Evolutionary conservation across 2,329 filamentous ascomycete species (phyloP), one percentile per base, ranked within the genome.

Genomic region (Thelonectria blattea): DNA sequence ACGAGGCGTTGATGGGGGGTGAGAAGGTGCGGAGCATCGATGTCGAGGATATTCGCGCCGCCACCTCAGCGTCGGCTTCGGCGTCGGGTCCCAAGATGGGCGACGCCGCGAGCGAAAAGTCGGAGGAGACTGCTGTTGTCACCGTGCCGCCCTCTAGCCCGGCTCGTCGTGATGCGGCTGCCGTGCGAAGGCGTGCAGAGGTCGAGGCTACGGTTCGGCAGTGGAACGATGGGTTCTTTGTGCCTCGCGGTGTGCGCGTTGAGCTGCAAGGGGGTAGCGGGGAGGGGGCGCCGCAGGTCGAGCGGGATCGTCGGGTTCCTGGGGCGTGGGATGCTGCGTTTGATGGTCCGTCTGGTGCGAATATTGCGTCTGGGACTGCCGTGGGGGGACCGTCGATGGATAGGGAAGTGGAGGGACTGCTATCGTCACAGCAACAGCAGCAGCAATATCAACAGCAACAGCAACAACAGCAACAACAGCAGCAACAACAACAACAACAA

Each of bases 201-300:
- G 65, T 78, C 6, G 76, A 81, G 17, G 72, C 73, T 1, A 81
- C 80, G 0, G 74, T 84, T 1, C 69, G 75, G 47, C 81, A 86
- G 65, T 88, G 85, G 85, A 87, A 88, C 64, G 76, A 79, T 3
- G 79, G 80, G 4, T 87, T 87, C 71, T 88, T 87, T 59, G 72
- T 66, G 1, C 83, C 81, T 2, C 75, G 85, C 11, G 80, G 80
- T 14, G 72, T 87, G 10, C 72, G 66, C 2, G 76, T 87, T 42
- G 72, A 68, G 1, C 66, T 81, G 4, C 61, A 71, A 18, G 22
- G 6, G 22, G 22, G 22, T 24, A 6, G 6, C 3, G 22, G 22
- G 3, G 22, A 24, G 22, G 22, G 22, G 3, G 22, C 22, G 22
- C 22, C 22, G 22, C 20, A 8, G 15, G 6, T 1, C 14, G 18